phyloP scores from a whole-genome alignment of 371 early-diverging fungal species.

The Umbelopsis sp. region DNA sequence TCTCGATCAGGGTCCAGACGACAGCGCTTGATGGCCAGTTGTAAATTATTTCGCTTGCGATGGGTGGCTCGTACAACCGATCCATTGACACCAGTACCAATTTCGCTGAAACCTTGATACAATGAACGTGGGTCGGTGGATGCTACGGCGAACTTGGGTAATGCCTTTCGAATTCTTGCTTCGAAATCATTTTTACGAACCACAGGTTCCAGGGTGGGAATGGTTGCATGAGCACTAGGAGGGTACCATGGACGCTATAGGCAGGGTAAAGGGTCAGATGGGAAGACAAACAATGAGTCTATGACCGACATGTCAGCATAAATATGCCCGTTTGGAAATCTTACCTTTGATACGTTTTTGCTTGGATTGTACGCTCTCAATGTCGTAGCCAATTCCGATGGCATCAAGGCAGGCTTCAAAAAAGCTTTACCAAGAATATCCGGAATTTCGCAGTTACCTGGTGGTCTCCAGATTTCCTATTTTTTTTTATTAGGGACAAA shows the following conservation, averaged over 20 bases:
- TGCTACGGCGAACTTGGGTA: conserved; percentile 39
- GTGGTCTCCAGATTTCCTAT: conserved; percentile 38
- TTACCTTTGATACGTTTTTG: conserved; percentile 37
- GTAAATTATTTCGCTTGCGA: conserved; percentile 35
- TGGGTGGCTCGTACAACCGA: conserved; percentile 46
- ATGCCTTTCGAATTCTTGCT: conserved; percentile 38
- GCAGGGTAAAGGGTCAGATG: background rate
- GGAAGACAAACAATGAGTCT: too few species aligned
- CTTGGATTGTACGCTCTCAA: conserved; percentile 36
- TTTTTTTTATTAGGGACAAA: background rate
- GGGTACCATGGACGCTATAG: conserved; percentile 53
- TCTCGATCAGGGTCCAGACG: conserved; percentile 44
- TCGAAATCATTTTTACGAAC: conserved; percentile 42
- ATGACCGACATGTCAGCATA: background rate
- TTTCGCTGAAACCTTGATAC: conserved; percentile 51
- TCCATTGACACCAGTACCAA: conserved; percentile 58
- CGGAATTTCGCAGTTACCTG: conserved; percentile 36
- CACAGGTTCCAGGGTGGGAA: conserved; percentile 41
- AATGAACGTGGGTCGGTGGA: conserved; percentile 40
- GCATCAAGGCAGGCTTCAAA: conserved; percentile 28
- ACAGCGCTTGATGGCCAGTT: conserved; percentile 52
- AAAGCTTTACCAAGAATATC: conserved; percentile 39
- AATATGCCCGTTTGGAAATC: background rate
- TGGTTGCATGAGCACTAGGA: conserved; percentile 44
- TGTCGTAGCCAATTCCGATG: conserved; percentile 37